Conservation (phyloP, 139 green algal species). For the Raphidocelis subcapitata region DNA sequence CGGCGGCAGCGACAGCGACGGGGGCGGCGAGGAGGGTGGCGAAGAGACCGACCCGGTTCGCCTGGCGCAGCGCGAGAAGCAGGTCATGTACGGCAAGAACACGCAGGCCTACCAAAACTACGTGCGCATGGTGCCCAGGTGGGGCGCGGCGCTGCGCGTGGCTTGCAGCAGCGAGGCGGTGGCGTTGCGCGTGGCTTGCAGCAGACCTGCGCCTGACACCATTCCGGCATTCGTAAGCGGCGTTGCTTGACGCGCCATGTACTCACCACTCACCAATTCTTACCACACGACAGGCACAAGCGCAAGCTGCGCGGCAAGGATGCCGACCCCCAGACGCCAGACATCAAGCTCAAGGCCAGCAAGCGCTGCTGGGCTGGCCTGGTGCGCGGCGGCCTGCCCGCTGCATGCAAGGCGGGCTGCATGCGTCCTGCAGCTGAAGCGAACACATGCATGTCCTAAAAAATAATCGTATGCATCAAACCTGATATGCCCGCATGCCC, state of each 20-base stretch:
- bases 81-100: constrained; percentile 93
- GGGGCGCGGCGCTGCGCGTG: background rate
- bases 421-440: too few relatives aligned
- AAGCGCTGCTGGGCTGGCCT: constrained; percentile 49
- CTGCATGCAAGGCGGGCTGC: too few relatives aligned
- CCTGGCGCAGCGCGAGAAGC: constrained; percentile 81
- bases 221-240: too few relatives aligned
- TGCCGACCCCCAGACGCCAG: constrained; percentile 57
- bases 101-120: constrained; percentile 85
- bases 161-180: background rate
- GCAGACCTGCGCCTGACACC: background rate
- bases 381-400: background rate
- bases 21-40: background rate
- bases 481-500: too few relatives aligned
- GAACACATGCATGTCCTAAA: too few relatives aligned
- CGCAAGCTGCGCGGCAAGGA: constrained; percentile 24
- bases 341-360: constrained; percentile 56
- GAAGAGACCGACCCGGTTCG: constrained; percentile 18
- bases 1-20: background rate
- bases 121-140: constrained; percentile 54
- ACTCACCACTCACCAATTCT: background rate
- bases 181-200: background rate
- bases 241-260: background rate
- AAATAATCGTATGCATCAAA: too few relatives aligned
- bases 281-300: constrained; percentile 31